Base-by-base conservation (phyloP, 1,139 yeast genomes). In the Kodamaea alishanica region DNA sequence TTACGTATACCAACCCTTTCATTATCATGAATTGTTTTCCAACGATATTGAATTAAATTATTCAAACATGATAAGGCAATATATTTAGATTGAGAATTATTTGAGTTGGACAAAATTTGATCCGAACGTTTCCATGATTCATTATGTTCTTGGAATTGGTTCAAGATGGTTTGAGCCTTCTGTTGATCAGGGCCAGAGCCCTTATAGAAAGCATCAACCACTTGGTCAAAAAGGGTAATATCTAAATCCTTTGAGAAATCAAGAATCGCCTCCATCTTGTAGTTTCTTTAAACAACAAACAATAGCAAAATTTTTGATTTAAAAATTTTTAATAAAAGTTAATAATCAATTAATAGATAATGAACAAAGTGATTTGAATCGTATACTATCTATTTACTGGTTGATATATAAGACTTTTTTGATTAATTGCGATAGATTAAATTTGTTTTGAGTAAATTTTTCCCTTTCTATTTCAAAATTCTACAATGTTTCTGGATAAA, bases 121-220 rank as follows among this genome's bases (percentile, higher is more conserved):
- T 92, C 97, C 25, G 96, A 94, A 44, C 85, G 79, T 51, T 86
- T 88, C 99, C 99, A 92, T 26, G 97, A 84, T 51, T 92, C 96
- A 2, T 94, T 94, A 61, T 89, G 84, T 47, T 89, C 96, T 63
- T 94, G 97, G 60, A 92, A 90, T 64, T 82, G 83, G 34, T 92
- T 89, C 56, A 92, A 75, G 5, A 89, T 73, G 34, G 73, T 72
- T 63, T 88, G 97, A 8, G 99, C 98, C 47, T 76, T 74, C 51
- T 82, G 83, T 54, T 90, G 95, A 50, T 79, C 86, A 11, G 77
- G 72, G 24, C 96, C 96, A 7, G 86, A 73, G 6, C 95, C 95
- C 46, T 75, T 77, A 63, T 84, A 92, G 60, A 92, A 88, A n/a
- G 94, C 76, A 43, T 81, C 85, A 32, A 92, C 98, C 24, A 89